Conservation (phyloP, 1,284 basidiomycete species). For the Mrakiaceae sp. region DNA sequence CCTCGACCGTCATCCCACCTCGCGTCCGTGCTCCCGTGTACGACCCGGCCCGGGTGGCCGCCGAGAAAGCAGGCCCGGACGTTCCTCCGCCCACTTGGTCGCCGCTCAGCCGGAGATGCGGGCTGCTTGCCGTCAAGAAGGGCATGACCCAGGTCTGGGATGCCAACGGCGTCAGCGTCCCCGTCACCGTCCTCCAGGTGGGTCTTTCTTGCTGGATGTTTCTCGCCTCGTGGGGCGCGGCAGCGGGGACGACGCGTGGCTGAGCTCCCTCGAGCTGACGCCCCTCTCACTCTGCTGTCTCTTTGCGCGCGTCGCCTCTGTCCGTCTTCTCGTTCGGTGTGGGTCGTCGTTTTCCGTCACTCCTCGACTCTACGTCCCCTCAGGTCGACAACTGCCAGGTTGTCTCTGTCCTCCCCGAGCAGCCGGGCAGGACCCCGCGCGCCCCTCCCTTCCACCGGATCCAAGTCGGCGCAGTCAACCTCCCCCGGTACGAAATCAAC, state of each 20-base stretch:
- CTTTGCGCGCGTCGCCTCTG: neutral
- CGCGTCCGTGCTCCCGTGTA: neutral
- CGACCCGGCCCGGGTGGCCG: conserved; percentile 8
- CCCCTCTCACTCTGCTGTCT: neutral
- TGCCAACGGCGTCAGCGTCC: conserved; percentile 70
- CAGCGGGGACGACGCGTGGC: neutral
- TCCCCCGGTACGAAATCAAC: conserved; percentile 29
- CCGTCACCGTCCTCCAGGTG: conserved; percentile 91
- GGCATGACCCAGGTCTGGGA: conserved; percentile 96
- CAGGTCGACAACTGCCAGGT: conserved; percentile 42
- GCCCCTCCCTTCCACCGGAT: conserved; percentile 56
- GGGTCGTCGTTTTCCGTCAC: neutral
- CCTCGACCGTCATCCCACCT: too few relatives aligned
- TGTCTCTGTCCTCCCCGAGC: conserved; percentile 29
- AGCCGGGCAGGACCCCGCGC: conserved; percentile 20
- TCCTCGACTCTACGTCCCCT: neutral
- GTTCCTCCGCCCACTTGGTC: conserved; percentile 47
- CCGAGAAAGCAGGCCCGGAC: conserved; percentile 14
- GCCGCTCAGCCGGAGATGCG: conserved; percentile 75
- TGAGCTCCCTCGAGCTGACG: neutral
- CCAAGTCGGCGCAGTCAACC: conserved; percentile 69
- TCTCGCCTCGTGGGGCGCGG: conserved; percentile 46
- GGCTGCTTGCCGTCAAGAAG: conserved; percentile 88
- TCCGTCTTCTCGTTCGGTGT: conserved; percentile 10
- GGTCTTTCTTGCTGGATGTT: conserved; percentile 43